Percentiles rank a stretch among this genome's conserved stretches.
Evolutionary conservation across 1,284 basidiomycete genomes (phyloP).

Genomic region (Puccinia hordei): DNA sequence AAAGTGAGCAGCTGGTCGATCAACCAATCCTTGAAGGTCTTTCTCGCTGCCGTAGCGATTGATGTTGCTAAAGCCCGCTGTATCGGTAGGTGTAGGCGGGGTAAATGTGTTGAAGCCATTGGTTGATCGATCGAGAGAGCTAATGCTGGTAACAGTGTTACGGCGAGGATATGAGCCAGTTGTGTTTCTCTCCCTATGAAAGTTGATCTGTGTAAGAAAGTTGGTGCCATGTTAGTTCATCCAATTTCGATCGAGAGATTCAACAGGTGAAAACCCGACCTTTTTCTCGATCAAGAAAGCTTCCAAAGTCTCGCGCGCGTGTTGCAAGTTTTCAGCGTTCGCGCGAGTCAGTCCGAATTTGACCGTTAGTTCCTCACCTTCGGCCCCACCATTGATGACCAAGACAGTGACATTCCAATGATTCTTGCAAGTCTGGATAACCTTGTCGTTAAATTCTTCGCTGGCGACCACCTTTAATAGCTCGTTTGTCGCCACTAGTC

Average conservation of each 20-base stretch:
- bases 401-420: slow-evolving; percentile 75
- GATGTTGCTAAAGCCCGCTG: slow-evolving; percentile 5
- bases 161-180: slow-evolving; percentile 23
- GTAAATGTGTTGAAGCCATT: slow-evolving; percentile 26
- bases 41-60: slow-evolving; percentile 28
- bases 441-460: slow-evolving; percentile 72
- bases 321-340: slow-evolving; percentile 34
- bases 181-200: slow-evolving; percentile 14
- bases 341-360: slow-evolving; percentile 69
- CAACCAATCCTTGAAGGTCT: slow-evolving; percentile 36
- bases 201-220: slow-evolving; percentile 27
- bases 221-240: neutral
- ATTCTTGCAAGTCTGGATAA: slow-evolving; percentile 85
- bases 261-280: slow-evolving; percentile 4
- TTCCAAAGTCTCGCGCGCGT: slow-evolving; percentile 33
- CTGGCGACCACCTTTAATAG: slow-evolving; percentile 72
- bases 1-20: slow-evolving; percentile 19
- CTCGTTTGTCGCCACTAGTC: slow-evolving; percentile 72
- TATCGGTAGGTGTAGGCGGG: slow-evolving; percentile 29
- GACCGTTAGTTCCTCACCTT: slow-evolving; percentile 78
- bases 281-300: slow-evolving; percentile 39
- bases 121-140: slow-evolving; percentile 36
- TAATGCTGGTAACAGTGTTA: slow-evolving; percentile 35
- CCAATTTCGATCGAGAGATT: neutral
- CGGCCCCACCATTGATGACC: slow-evolving; percentile 55